Conservation (phyloP, 1,139 yeast genomes). For the Yamadazyma atlantica region DNA sequence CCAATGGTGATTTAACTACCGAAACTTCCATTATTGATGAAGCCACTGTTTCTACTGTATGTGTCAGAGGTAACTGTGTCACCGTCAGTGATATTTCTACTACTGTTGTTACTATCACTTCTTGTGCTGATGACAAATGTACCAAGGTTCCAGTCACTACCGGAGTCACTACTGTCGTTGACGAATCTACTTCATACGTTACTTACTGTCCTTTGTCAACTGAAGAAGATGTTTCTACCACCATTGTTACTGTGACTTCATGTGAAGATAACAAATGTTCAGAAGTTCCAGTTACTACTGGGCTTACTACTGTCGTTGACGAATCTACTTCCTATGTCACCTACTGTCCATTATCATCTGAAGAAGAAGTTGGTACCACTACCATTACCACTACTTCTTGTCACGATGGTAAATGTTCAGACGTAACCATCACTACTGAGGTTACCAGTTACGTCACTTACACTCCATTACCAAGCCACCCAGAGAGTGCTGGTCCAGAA, state of each 20-base stretch:
- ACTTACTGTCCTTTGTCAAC: constrained; percentile 23
- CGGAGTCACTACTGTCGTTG: constrained; percentile 23
- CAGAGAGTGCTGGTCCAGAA: neutral
- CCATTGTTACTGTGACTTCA: constrained; percentile 27
- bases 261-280: constrained; percentile 10
- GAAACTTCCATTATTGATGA: constrained; percentile 4
- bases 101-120: constrained; percentile 47
- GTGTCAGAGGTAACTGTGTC: constrained; percentile 15
- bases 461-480: neutral
- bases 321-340: constrained; percentile 23
- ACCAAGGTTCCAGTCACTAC: constrained; percentile 27
- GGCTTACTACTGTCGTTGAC: constrained; percentile 15
- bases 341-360: constrained; percentile 21
- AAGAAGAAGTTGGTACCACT: constrained; percentile 3
- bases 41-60: constrained; percentile 9
- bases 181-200: constrained; percentile 21
- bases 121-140: constrained; percentile 41
- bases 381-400: constrained; percentile 23
- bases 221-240: constrained; percentile 14
- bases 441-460: neutral
- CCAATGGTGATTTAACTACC: neutral
- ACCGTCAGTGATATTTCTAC: constrained; percentile 16
- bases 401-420: constrained; percentile 2
- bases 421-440: constrained; percentile 1
- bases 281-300: constrained; percentile 26